Evolutionary conservation across 441 rosid genomes (phyloP).

Genomic region (Erysimum pusillum): DNA sequence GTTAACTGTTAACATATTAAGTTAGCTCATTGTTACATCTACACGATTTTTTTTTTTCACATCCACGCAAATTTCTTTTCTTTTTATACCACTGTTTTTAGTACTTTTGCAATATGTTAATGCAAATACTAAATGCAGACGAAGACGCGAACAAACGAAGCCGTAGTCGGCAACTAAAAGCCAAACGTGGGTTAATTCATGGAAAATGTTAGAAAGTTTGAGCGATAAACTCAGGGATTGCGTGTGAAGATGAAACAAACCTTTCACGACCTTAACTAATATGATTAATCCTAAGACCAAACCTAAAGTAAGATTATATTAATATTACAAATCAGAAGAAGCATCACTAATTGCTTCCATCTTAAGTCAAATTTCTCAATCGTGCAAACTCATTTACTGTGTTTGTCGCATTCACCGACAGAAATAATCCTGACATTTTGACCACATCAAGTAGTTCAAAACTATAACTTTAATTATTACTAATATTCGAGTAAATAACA

Average conservation of each 20-base stretch:
- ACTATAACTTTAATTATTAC: not conserved
- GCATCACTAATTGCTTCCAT: constrained; percentile 41
- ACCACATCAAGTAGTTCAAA: not conserved
- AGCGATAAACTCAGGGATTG: constrained; percentile 23
- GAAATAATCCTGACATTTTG: not conserved
- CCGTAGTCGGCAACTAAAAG: constrained; percentile 34
- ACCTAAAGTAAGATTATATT: constrained; percentile 8
- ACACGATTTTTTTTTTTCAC: too few species aligned
- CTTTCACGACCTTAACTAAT: constrained; percentile 32
- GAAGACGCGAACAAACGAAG: constrained; percentile 7
- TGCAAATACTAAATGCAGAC: constrained; percentile 10
- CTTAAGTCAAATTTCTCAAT: constrained; percentile 30
- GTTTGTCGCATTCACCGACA: constrained; percentile 33
- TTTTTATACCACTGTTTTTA: not conserved
- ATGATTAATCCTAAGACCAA: constrained; percentile 28
- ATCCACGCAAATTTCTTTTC: too few species aligned
- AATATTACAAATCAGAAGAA: constrained; percentile 16
- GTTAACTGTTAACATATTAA: too few species aligned
- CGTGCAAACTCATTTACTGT: constrained; percentile 5
- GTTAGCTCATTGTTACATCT: too few species aligned
- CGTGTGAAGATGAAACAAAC: constrained; percentile 42
- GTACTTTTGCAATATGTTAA: not conserved
- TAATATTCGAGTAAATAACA: not conserved
- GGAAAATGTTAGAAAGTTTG: constrained; percentile 12
- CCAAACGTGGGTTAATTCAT: not conserved